phyloP scores from a whole-genome alignment of 73 alveolate species.

The Paramecium sonneborni region DNA sequence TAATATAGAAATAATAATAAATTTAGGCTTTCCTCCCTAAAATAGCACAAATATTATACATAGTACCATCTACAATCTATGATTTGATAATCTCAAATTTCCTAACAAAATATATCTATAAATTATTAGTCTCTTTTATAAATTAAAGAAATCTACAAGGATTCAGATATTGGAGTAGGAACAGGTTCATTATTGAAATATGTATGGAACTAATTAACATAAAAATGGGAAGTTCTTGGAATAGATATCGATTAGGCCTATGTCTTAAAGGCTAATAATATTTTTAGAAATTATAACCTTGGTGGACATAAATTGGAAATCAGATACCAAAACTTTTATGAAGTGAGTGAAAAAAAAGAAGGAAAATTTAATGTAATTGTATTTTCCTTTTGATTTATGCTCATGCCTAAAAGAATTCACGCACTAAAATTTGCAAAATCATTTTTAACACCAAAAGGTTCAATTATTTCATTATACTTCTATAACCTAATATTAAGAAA shows the following conservation, averaged over 20 bases:
- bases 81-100: slow-evolving; percentile 25
- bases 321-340: slow-evolving; percentile 57
- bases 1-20: too few species aligned
- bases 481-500: slow-evolving; percentile 36
- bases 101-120: slow-evolving; percentile 32
- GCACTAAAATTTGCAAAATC: slow-evolving; percentile 53
- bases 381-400: slow-evolving; percentile 55
- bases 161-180: slow-evolving; percentile 62
- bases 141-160: slow-evolving; percentile 27
- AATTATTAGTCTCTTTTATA: not conserved
- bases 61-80: slow-evolving; percentile 23
- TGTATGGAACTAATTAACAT: slow-evolving; percentile 49
- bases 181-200: slow-evolving; percentile 58
- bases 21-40: not conserved
- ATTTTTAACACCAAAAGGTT: not conserved
- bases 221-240: slow-evolving; percentile 50
- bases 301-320: slow-evolving; percentile 50
- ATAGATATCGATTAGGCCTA: slow-evolving; percentile 62
- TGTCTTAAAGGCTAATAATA: slow-evolving; percentile 39
- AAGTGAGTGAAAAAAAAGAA: slow-evolving; percentile 54
- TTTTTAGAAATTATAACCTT: slow-evolving; percentile 33
- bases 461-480: slow-evolving; percentile 51
- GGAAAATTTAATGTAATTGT: slow-evolving; percentile 57
- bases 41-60: not conserved
- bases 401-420: slow-evolving; percentile 58